Evolutionary conservation across 495 filamentous ascomycete genomes (phyloP), one percentile per base, ranked within the genome.

Genomic region (Hypoxylon cercidicola): DNA sequence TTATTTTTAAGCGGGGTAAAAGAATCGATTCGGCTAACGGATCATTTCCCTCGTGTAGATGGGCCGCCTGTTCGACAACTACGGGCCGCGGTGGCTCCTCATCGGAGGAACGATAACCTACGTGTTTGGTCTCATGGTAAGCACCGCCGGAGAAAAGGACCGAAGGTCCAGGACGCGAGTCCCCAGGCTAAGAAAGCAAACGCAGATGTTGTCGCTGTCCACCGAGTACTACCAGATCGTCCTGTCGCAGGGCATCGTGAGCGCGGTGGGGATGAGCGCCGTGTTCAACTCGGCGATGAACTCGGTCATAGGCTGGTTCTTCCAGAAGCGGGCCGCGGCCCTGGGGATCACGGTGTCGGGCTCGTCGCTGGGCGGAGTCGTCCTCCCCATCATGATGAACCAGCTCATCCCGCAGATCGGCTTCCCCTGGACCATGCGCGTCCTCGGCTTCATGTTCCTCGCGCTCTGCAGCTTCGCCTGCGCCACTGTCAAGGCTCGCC

Each of bases 371-470:
- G 88, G 89, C 2, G 89, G 89, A 16, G 82, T 90, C 28, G 79
- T 91, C 11, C 80, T 90, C 37, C 87, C 87, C 4, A 93, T 93
- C 71, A 88, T 93, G 84, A 83, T 92, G 40, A 70, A 83, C 9
- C 79, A 83, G 16, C 73, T 93, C 16, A 86, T 93, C 62, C 80
- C 77, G 0, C 48, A 76, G 20, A 81, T 91, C 46, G 90, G 89
- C 6, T 94, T 90, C 61, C 75, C 78, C 1, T 95, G 91, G 91
- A 81, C 90, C 2, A 87, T 93, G 78, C 86, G 91, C 15, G 82
- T 81, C 30, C 77, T 81, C 34, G 90, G 87, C 7, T 92, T 93
- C 64, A 68, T 93, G 49, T 86, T 93, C 55, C 80, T 93, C 0
- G 77, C 71, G 11, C 76, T 93, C 28, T 81, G 92, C 39, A 69